Evolutionary conservation across 208 protist genomes (phyloP).

Genomic region (Leishmania aethiopica): DNA sequence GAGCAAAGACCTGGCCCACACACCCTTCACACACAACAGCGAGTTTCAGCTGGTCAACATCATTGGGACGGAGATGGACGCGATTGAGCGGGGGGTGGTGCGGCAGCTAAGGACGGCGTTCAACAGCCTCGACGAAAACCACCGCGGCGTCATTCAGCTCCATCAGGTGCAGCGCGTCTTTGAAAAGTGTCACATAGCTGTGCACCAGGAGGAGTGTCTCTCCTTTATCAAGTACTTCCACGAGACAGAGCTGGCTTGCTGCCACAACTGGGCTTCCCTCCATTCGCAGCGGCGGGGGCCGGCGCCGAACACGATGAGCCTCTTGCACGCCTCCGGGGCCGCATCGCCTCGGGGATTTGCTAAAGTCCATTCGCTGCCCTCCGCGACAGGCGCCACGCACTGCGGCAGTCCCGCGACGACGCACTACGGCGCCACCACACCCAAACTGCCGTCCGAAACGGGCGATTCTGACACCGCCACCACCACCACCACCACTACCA

Average conservation of each 20-base stretch:
- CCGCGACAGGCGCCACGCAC: not conserved
- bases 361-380: not conserved
- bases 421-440: not conserved
- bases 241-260: conserved; percentile 34
- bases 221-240: conserved; percentile 84
- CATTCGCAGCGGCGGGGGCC: conserved; percentile 15
- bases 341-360: not conserved
- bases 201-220: conserved; percentile 62
- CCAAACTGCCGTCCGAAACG: not conserved
- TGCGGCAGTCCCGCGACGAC: not conserved
- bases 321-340: not conserved
- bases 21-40: conserved; percentile 50
- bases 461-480: not conserved
- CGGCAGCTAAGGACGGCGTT: conserved; percentile 84
- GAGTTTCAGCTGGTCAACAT: conserved; percentile 88
- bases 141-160: conserved; percentile 77
- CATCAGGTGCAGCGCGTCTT: conserved; percentile 70
- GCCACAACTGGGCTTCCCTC: conserved; percentile 1
- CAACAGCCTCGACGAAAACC: conserved; percentile 83
- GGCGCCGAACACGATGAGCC: not conserved
- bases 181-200: conserved; percentile 59
- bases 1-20: conserved; percentile 72
- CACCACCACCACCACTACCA: no score
- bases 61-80: conserved; percentile 73
- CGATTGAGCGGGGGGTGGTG: conserved; percentile 75